Conservation (phyloP, 495 filamentous ascomycete species). For the Tetracladium marchalianum region DNA sequence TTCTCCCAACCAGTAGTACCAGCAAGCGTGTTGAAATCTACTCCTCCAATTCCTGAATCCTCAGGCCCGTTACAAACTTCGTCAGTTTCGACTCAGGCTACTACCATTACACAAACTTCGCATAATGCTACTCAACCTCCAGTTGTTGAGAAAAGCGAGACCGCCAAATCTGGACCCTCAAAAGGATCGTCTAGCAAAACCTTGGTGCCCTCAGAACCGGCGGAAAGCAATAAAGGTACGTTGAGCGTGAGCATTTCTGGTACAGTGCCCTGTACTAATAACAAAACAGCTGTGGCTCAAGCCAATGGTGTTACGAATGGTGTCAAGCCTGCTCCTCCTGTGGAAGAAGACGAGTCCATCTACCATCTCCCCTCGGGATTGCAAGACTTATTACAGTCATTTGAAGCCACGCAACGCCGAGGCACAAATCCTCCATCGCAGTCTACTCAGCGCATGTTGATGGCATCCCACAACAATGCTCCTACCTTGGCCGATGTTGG, state of each 20-base stretch:
- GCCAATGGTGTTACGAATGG: conserved; percentile 47
- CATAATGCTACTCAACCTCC: conserved; percentile 32
- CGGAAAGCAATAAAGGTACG: conserved; percentile 31
- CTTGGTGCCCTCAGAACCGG: conserved; percentile 23
- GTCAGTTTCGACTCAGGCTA: conserved; percentile 39
- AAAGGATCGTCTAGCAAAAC: conserved; percentile 26
- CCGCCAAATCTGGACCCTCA: conserved; percentile 8
- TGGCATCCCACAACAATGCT: conserved; percentile 55
- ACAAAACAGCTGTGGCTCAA: conserved; percentile 17
- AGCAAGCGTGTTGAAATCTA: conserved; percentile 26
- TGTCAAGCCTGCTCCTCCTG: conserved; percentile 31
- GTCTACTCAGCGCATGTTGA: conserved; percentile 62
- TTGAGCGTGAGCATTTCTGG: background rate
- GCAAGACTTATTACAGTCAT: conserved; percentile 82
- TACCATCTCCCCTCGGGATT: conserved; percentile 89
- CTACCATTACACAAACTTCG: conserved; percentile 18
- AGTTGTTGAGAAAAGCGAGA: conserved; percentile 34
- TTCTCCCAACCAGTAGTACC: conserved; percentile 41
- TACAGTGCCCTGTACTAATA: background rate
- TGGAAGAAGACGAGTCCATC: conserved; percentile 68
- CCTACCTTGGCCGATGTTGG: conserved; percentile 74
- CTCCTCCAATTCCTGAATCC: conserved; percentile 1
- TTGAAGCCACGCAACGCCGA: conserved; percentile 70
- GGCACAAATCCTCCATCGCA: conserved; percentile 43
- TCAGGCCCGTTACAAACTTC: conserved; percentile 29